A percentile compares a stretch with the other conserved stretches of the same genome.
These are phyloP conservation scores for Dendrobium huoshanense DNA, from an alignment of 106 monocot genomes.

Conservation along the genomic window DNA sequence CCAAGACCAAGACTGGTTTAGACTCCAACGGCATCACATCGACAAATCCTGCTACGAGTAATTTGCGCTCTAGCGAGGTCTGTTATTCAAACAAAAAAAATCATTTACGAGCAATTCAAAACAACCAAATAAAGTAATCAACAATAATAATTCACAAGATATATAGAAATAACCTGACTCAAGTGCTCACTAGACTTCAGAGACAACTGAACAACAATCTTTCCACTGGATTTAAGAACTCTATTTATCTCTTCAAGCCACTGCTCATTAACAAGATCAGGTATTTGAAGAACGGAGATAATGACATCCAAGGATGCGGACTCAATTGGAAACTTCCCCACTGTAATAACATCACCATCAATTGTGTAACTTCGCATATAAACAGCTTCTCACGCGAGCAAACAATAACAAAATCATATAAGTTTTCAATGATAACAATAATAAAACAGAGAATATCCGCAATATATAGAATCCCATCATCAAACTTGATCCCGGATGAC, in stretches of 20 bases:
- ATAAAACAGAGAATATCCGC: not conserved
- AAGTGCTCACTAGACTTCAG: conserved; percentile 8
- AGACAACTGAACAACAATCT: conserved; percentile 32
- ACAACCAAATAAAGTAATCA: not conserved
- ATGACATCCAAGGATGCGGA: conserved; percentile 39
- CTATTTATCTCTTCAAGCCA: conserved; percentile 58
- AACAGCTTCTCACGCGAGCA: not conserved
- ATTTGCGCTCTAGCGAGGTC: conserved; percentile 32
- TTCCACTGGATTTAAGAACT: conserved; percentile 67
- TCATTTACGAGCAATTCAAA: not conserved
- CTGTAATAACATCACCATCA: conserved; percentile 11
- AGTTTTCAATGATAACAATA: not conserved
- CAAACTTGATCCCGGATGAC: not conserved
- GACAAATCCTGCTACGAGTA: conserved; percentile 63
- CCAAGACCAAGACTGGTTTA: conserved; percentile 19
- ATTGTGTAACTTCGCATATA: not conserved
- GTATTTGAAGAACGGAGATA: conserved; percentile 27
- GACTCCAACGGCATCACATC: conserved; percentile 41
- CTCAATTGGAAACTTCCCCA: conserved; percentile 45
- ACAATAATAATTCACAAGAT: not conserved
- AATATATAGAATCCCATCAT: not conserved
- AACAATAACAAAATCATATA: not conserved
- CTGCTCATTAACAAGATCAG: conserved; percentile 26
- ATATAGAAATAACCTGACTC: conserved; percentile 28
- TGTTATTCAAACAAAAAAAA: conserved; percentile 20